Percentiles rank a stretch among this genome's conserved stretches.
phyloP scores from a whole-genome alignment of 306 rosid genomes.

The Fragaria nilgerrensis region DNA sequence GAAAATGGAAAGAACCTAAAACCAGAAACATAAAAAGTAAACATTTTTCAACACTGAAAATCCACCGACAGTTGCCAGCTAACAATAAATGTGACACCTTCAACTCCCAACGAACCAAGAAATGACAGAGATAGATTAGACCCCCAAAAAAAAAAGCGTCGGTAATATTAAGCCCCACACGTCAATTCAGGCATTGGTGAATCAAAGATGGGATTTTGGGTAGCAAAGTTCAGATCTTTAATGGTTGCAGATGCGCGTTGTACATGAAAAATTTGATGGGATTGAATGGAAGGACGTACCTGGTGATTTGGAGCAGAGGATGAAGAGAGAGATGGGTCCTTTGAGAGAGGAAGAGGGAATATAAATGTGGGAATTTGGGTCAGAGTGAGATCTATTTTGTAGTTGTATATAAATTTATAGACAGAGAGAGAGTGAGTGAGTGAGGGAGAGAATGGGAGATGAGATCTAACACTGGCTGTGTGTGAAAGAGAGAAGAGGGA shows the following conservation, averaged over 20 bases:
- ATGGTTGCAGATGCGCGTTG: slow-evolving; percentile 4
- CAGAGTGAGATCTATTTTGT: slow-evolving; percentile 13
- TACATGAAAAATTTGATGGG: neutral
- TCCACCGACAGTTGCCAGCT: slow-evolving; percentile 34
- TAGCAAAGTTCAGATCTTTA: slow-evolving; percentile 19
- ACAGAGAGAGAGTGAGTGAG: neutral
- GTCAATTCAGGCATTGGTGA: neutral
- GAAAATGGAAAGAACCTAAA: slow-evolving; percentile 10
- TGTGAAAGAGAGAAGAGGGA: neutral
- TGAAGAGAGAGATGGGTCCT: slow-evolving; percentile 1
- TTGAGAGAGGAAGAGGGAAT: neutral
- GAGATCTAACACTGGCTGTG: neutral
- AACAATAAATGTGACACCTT: slow-evolving; percentile 17
- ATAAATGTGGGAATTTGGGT: neutral
- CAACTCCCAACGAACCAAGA: neutral
- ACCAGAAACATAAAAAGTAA: neutral
- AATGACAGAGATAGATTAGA: neutral
- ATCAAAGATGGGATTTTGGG: slow-evolving; percentile 3
- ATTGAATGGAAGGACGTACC: slow-evolving; percentile 13
- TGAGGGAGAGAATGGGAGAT: neutral
- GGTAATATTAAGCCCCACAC: slow-evolving; percentile 4
- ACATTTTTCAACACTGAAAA: slow-evolving; percentile 3
- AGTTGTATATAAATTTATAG: neutral
- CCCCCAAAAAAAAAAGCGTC: slow-evolving; percentile 10
- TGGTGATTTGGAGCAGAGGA: neutral